phyloP scores from a whole-genome alignment of 192 early-diverging fungal genomes.

The Backusella parvicylindrica region DNA sequence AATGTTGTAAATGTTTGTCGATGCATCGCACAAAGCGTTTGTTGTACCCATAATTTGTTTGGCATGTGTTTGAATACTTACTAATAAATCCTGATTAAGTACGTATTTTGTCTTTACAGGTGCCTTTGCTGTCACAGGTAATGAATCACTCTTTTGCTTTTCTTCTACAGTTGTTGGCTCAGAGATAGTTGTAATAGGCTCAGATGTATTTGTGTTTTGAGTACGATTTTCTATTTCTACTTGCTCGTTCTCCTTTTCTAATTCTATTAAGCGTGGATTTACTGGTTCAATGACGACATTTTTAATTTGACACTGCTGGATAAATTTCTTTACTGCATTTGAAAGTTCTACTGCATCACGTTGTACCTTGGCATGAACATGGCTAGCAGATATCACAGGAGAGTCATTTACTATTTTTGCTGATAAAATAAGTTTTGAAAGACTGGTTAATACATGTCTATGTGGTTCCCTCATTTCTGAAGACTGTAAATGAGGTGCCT shows the following conservation, averaged over 20 bases:
- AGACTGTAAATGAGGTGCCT: slow-evolving; percentile 65
- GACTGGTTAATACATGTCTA: slow-evolving; percentile 71
- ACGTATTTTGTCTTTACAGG: slow-evolving; percentile 19
- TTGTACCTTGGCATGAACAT: slow-evolving; percentile 67
- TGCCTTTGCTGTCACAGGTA: background rate
- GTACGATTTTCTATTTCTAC: background rate
- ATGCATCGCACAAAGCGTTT: slow-evolving; percentile 16
- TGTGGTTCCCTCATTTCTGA: slow-evolving; percentile 67
- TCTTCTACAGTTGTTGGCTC: background rate
- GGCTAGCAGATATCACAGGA: background rate
- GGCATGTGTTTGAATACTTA: slow-evolving; percentile 27
- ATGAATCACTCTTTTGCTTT: background rate
- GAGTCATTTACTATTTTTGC: slow-evolving; percentile 78
- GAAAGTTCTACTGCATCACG: slow-evolving; percentile 77
- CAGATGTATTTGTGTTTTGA: background rate
- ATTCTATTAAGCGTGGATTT: slow-evolving; percentile 26
- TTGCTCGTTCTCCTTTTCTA: background rate
- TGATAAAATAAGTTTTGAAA: slow-evolving; percentile 85
- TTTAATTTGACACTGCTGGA: slow-evolving; percentile 38
- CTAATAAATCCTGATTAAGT: slow-evolving; percentile 25
- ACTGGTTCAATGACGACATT: slow-evolving; percentile 41
- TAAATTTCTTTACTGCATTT: slow-evolving; percentile 72
- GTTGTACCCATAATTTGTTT: slow-evolving; percentile 29
- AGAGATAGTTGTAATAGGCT: background rate
- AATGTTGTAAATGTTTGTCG: slow-evolving; percentile 9